Evolutionary conservation across 1,139 yeast species (phyloP), one percentile per base, ranked within the genome.

Genomic region (Debaryomycetaceae sp.): DNA sequence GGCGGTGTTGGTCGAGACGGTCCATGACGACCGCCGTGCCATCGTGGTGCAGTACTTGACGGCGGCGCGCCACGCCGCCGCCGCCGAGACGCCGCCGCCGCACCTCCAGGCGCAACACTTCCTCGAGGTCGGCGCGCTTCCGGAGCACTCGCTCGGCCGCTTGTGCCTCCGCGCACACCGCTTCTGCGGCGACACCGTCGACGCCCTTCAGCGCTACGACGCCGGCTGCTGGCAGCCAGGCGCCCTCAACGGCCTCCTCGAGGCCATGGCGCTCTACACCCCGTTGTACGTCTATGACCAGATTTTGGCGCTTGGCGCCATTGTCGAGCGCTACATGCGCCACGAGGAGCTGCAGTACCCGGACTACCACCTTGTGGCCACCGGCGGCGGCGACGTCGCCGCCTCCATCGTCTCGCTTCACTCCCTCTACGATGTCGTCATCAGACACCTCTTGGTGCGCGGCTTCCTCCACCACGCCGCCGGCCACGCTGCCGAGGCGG

Each of bases 1-100:
- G 12, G 47, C 61, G 1, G 24, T 58, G 10, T 46, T 55, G 1
- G 49, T 57, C 7, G 65, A 59, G 34, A 31, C 43, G 18, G 55
- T 55, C 27, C 27, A 36, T 10, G 40, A 41, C 28, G 32, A 36
- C 5, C 46, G 44, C 15, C 38, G 49, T 27, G 44, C 44, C 14
- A 30, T 44, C 27, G 40, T 47, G 16, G 39, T 56, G 5, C 17
- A 29, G 11, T 41, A 45, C 23, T 35, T 56, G 23, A 34, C 42
- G 11, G 27, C 35, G 8, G 38, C 46, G 14, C n/a, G n/a, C n/a
- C n/a, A n/a, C n/a, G n/a, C n/a, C n/a, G n/a, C n/a, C n/a, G n/a
- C n/a, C n/a, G n/a, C n/a, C n/a, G n/a, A n/a, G n/a, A 12, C 5
- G 12, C 31, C 16, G 5, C 27, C 48, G 2, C 23, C 49, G 11